A percentile compares a stretch with the other conserved stretches of the same genome.
Evolutionary conservation across 2,329 filamentous ascomycete genomes (phyloP).

Genomic region (Apiospora arundinis): DNA sequence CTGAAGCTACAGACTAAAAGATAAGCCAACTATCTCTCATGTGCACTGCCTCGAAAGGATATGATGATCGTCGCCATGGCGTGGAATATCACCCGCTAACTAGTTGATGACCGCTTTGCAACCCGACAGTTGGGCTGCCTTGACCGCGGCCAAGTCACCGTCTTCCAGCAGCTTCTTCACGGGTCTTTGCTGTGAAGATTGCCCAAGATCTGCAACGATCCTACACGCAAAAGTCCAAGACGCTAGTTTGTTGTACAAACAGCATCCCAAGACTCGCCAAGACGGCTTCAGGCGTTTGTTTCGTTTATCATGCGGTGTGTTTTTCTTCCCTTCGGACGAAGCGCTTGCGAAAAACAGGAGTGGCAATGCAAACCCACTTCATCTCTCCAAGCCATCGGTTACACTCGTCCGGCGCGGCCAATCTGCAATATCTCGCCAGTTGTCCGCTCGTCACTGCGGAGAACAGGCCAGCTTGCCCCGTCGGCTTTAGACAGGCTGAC

Average conservation of each 20-base stretch:
- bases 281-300: constrained; percentile 2
- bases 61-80: constrained; percentile 1
- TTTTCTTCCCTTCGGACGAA: neutral
- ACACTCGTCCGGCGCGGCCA: constrained; percentile 74
- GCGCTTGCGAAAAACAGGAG: neutral
- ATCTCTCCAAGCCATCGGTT: constrained; percentile 23
- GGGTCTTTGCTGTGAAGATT: neutral
- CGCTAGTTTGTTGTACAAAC: constrained; percentile 2
- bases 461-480: constrained; percentile 81
- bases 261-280: neutral
- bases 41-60: constrained; percentile 11
- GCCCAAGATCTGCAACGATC: constrained; percentile 4
- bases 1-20: neutral
- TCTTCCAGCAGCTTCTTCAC: neutral
- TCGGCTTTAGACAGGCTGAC: constrained; percentile 75
- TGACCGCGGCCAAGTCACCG: neutral
- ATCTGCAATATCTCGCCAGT: constrained; percentile 86
- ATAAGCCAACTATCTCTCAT: neutral
- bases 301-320: neutral
- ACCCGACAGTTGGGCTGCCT: neutral
- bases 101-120: neutral
- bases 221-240: neutral
- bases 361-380: neutral
- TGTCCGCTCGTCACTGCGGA: constrained; percentile 75
- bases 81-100: neutral